Base-by-base conservation (phyloP, 2,329 filamentous ascomycete species). In the Byssothecium circinans region DNA sequence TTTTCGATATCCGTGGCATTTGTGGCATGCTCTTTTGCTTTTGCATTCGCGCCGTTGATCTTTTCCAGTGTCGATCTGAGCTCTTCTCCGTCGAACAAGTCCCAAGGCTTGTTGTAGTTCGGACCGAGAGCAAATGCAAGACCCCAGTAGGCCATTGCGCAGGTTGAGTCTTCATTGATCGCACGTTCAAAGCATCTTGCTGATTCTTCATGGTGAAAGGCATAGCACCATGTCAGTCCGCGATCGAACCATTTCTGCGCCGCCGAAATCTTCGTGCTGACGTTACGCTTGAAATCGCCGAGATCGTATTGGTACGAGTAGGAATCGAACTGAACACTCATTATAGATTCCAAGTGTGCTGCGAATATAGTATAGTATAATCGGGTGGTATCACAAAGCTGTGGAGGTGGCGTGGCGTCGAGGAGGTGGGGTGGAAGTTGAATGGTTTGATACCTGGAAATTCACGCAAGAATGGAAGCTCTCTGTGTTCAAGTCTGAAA, bases 21-120 rank as follows among this genome's bases (percentile, higher is more conserved):
- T 32, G 59, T 41, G 6, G 36, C 19, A 15, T 17, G 23, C 4
- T 14, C 12, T 33, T 70, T 70, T 1, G 81, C 83, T 45, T 76
- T 61, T 46, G 62, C 45, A 48, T 76, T 73, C 0, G 80, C 78
- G 12, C 64, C 47, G 45, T 78, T 73, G 4, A 80, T 80, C 23
- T 74, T 71, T 33, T 71, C 62, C 6, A 86, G 72, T 0, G 77
- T 80, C 0, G 61, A 67, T 10, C 74, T 67, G 4, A 86, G 72
- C 54, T 91, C 87, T 0, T 75, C 69, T 1, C 77, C 69, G 44
- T 87, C 85, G 54, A 91, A 89, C 19, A 82, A 77, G 22, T 82
- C 79, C 88, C 88, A 91, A 0, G 87, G 84, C 61, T 91, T 89
- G 72, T 91, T 89, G 68, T 88, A 86, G 61, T 92, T 91, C 3